Conservation (phyloP, 768 basidiomycete genomes). For the Chiua virens region DNA sequence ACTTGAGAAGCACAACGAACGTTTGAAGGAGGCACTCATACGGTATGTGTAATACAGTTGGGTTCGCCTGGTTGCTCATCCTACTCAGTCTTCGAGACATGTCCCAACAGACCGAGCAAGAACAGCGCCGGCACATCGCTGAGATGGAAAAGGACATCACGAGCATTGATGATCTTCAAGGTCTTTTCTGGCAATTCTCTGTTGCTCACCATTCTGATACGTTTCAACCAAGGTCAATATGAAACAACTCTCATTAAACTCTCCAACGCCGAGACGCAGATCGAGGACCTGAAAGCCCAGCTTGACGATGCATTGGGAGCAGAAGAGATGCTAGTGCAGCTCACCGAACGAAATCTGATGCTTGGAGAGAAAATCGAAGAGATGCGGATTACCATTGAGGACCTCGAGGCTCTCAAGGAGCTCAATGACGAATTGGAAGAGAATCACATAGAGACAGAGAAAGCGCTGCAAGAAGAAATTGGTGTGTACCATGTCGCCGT, state of each 20-base stretch:
- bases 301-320: slow-evolving; percentile 94
- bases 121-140: slow-evolving; percentile 72
- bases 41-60: slow-evolving; percentile 44
- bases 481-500: slow-evolving; percentile 46
- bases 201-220: slow-evolving; percentile 1
- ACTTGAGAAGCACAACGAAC: slow-evolving; percentile 94
- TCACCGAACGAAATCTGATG: slow-evolving; percentile 92
- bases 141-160: slow-evolving; percentile 91
- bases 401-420: slow-evolving; percentile 93
- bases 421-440: slow-evolving; percentile 97
- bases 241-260: slow-evolving; percentile 79
- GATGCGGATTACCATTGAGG: slow-evolving; percentile 94
- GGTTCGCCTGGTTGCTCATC: background rate
- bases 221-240: slow-evolving; percentile 63
- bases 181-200: slow-evolving; percentile 37
- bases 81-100: slow-evolving; percentile 76
- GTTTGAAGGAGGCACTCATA: slow-evolving; percentile 91
- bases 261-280: slow-evolving; percentile 84
- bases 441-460: slow-evolving; percentile 92
- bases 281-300: slow-evolving; percentile 92
- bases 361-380: slow-evolving; percentile 98
- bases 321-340: slow-evolving; percentile 93
- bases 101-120: slow-evolving; percentile 83
- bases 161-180: slow-evolving; percentile 75
- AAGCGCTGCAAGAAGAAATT: slow-evolving; percentile 84